These are phyloP conservation scores for Rhizopogon rudus DNA, from an alignment of 768 basidiomycete genomes.

Conservation along the genomic window DNA sequence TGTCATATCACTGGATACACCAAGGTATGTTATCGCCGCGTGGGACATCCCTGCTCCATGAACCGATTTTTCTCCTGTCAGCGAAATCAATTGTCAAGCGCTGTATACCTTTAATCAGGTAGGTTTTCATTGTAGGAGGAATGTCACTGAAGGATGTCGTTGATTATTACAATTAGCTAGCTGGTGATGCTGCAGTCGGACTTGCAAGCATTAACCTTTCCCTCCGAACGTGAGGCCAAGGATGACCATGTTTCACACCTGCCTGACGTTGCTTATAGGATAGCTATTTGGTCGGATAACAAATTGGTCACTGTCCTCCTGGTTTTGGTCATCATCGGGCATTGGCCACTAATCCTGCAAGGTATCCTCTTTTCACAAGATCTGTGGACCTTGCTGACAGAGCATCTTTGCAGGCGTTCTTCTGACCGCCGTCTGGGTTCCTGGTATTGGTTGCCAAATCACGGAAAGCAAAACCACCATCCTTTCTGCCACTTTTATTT, in stretches of 20 bases:
- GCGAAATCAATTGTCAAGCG: conserved; percentile 38
- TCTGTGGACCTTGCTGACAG: not conserved
- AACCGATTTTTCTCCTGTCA: conserved; percentile 7
- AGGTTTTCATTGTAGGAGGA: conserved; percentile 1
- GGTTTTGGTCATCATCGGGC: conserved; percentile 55
- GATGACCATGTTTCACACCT: not conserved
- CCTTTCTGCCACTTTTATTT: conserved; percentile 68
- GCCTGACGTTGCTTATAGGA: conserved; percentile 24
- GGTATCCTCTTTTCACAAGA: conserved; percentile 25
- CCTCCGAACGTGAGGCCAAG: conserved; percentile 33
- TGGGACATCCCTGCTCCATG: not conserved
- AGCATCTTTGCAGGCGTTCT: conserved; percentile 40
- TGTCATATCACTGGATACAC: conserved; percentile 10
- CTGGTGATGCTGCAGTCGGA: conserved; percentile 39
- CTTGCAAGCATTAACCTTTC: conserved; percentile 44
- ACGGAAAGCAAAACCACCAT: conserved; percentile 55
- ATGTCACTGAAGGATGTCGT: not conserved
- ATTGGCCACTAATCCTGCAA: conserved; percentile 68
- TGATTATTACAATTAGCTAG: conserved; percentile 24
- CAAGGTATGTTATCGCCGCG: conserved; percentile 17
- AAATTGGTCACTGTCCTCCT: conserved; percentile 46
- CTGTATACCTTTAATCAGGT: conserved; percentile 47
- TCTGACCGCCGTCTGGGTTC: conserved; percentile 53
- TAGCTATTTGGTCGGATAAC: conserved; percentile 64
- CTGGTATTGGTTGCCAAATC: conserved; percentile 47